Evolutionary conservation across 2,329 filamentous ascomycete species (phyloP).

Genomic region (Trichoderma polysporum): DNA sequence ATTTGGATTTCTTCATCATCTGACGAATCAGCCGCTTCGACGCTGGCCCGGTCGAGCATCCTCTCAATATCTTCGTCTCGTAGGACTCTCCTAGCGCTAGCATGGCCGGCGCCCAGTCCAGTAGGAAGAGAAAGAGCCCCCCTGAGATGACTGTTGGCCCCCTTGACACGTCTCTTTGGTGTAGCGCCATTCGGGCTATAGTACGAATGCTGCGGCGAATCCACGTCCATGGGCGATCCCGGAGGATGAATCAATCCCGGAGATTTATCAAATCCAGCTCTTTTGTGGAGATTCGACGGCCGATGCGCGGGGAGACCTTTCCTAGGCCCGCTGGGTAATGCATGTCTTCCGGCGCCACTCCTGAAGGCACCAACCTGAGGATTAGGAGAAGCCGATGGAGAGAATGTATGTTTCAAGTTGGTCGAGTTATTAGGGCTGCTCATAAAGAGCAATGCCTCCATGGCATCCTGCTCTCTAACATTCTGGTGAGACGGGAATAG

Average conservation of each 20-base stretch:
- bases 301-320: slow-evolving; percentile 53
- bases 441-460: slow-evolving; percentile 79
- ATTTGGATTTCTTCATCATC: slow-evolving; percentile 59
- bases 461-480: slow-evolving; percentile 73
- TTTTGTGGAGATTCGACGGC: slow-evolving; percentile 43
- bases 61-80: slow-evolving; percentile 58
- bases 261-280: slow-evolving; percentile 50
- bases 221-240: slow-evolving; percentile 50
- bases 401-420: slow-evolving; percentile 58
- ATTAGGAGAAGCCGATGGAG: slow-evolving; percentile 41
- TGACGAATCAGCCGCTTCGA: slow-evolving; percentile 52
- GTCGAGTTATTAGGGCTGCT: slow-evolving; percentile 73
- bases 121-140: slow-evolving; percentile 50
- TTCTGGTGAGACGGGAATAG: slow-evolving; percentile 66
- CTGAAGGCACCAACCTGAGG: slow-evolving; percentile 26
- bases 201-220: slow-evolving; percentile 36
- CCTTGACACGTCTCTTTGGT: slow-evolving; percentile 46
- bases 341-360: slow-evolving; percentile 30
- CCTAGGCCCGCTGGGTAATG: slow-evolving; percentile 50
- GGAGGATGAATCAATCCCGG: slow-evolving; percentile 37
- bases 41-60: slow-evolving; percentile 55
- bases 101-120: slow-evolving; percentile 46
- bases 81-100: slow-evolving; percentile 39
- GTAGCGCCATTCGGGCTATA: slow-evolving; percentile 36
- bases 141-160: slow-evolving; percentile 37